Evolutionary conservation across 805 yeast genomes (phyloP).

Genomic region (Saccharomyces cerevisiae): DNA sequence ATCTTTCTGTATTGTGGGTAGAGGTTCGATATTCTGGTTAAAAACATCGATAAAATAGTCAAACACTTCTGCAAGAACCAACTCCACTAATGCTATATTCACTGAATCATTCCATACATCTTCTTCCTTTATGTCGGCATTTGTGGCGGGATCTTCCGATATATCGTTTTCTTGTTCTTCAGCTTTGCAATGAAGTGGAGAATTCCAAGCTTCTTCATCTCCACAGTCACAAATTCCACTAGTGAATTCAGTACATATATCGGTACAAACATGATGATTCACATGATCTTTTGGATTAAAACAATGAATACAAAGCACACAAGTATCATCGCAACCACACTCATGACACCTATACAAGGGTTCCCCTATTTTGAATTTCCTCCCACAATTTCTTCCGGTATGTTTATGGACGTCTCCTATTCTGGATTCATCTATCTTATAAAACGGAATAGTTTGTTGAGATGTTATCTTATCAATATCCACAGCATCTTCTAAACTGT

Average conservation of each 20-base stretch:
- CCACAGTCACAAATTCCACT: conserved; percentile 72
- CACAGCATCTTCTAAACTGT: conserved; percentile 13
- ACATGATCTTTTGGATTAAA: conserved; percentile 62
- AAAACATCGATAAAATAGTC: conserved; percentile 38
- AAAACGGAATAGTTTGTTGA: conserved; percentile 11
- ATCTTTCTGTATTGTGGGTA: conserved; percentile 26
- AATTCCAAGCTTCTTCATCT: conserved; percentile 56
- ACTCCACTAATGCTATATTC: conserved; percentile 15
- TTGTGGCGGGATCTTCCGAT: conserved; percentile 31
- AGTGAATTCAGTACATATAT: conserved; percentile 38
- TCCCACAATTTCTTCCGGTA: conserved; percentile 59
- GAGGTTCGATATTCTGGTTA: conserved; percentile 29
- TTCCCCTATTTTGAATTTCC: conserved; percentile 51
- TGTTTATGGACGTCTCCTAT: conserved; percentile 32
- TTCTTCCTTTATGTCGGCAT: conserved; percentile 10
- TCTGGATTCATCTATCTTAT: conserved; percentile 10
- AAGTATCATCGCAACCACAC: conserved; percentile 71
- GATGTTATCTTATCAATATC: conserved; percentile 8
- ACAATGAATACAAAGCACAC: conserved; percentile 68
- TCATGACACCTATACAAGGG: conserved; percentile 66
- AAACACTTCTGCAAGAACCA: conserved; percentile 27
- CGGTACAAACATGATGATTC: conserved; percentile 54
- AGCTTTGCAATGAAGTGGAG: conserved; percentile 42
- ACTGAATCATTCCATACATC: conserved; percentile 10
- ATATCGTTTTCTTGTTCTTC: conserved; percentile 13